Base-by-base conservation (phyloP, 2,329 filamentous ascomycete species). In the Talaromyces pinophilus region DNA sequence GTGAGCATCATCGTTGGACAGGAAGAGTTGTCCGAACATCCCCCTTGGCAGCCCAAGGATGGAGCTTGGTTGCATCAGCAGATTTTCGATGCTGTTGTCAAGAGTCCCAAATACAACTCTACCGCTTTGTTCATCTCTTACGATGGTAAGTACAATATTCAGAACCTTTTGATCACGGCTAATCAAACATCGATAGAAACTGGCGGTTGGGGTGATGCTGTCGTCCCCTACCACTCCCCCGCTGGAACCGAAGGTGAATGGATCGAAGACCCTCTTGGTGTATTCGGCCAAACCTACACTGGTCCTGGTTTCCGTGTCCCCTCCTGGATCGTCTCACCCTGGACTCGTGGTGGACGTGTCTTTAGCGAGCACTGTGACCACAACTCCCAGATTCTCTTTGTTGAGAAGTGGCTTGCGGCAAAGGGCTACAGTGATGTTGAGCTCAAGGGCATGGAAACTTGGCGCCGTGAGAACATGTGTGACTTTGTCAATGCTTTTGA, bases 281-380 rank as follows among this genome's bases (percentile, higher is more conserved):
- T 74, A 1, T 79, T 80, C 62, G 80, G 80, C n/a, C 70, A 82
- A 22, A 75, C 81, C 22, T 81, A 77, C 65, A 77, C 76, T 13
- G 82, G 82, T 4, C 81, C 82, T 44, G 77, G 81, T 33, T 82
- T 84, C 71, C 83, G 85, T 7, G 76, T 86, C 1, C 84, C 84
- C 0, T 83, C 86, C 67, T 83, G 83, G 69, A 85, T 86, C 72
- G 78, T 86, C 64, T 86, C 84, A 0, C 84, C 84, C 0, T 86
- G 82, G 80, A 86, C 84, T 0, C 82, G 84, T 15, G 82, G 82
- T 11, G 82, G 81, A 8, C 80, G 83, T 25, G 83, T 86, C 2
- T 85, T 84, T 68, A 84, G 83, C 0, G 84, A 86, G 70, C 82
- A 83, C 52, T 78, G 81, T 5, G 85, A 86, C 70, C 85, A 86